Conservation (phyloP, 768 basidiomycete species). For the Phlebiopsis flavidoalba region DNA sequence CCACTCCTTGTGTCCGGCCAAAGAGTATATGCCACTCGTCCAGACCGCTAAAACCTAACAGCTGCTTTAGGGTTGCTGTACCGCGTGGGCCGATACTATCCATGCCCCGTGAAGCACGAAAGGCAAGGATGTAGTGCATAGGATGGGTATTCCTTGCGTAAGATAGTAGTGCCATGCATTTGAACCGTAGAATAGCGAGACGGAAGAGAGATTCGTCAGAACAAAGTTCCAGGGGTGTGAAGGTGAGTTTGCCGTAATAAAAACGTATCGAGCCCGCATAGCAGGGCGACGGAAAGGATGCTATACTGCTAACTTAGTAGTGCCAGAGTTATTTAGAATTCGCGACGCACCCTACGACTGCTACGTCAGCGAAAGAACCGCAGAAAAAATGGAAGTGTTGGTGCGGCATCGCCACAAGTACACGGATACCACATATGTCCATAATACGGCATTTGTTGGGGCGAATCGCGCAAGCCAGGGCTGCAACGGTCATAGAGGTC, state of each 20-base stretch:
- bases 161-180: conserved; percentile 89
- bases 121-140: conserved; percentile 69
- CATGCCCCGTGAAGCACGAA: conserved; percentile 63
- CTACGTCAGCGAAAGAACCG: conserved; percentile 38
- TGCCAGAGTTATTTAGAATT: not conserved
- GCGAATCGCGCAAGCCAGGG: conserved; percentile 75
- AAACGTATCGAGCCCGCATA: conserved; percentile 52
- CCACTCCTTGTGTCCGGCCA: conserved; percentile 95
- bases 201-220: conserved; percentile 71
- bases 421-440: conserved; percentile 63
- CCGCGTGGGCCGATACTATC: conserved; percentile 20
- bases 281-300: not conserved
- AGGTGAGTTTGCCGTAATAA: conserved; percentile 61
- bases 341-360: conserved; percentile 38
- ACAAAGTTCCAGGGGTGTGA: conserved; percentile 85
- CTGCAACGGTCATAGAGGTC: conserved; percentile 53
- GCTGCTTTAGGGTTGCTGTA: conserved; percentile 25
- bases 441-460: conserved; percentile 86
- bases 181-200: conserved; percentile 90
- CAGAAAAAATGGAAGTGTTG: conserved; percentile 30
- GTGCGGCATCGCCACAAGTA: conserved; percentile 50
- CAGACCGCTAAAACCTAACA: conserved; percentile 52
- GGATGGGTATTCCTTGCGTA: conserved; percentile 77
- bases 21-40: conserved; percentile 67
- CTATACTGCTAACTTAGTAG: not conserved